Evolutionary conservation across 805 yeast genomes (phyloP), one percentile per base, ranked within the genome.

Genomic region (Metschnikowia noctiluminum): DNA sequence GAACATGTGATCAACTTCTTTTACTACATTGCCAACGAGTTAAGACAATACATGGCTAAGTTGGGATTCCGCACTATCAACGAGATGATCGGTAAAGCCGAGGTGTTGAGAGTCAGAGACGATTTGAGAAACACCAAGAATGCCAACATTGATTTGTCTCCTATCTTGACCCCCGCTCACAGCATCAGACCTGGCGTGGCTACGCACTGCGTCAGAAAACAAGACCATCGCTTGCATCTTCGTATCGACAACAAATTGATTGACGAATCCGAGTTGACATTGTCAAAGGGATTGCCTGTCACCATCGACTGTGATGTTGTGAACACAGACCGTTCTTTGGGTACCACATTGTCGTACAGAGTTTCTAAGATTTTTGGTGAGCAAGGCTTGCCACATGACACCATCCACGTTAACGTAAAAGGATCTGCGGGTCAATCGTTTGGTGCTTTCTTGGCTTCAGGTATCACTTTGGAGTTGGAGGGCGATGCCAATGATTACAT

Each of bases 401-500:
- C 98, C 14, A 86, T 92, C 56, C 97, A 91, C 59, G 97, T 91
- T 38, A 87, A 91, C 64, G 81, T 88, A 49, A 78, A 77, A 63
- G 99, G 99, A 56, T 85, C 91, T 49, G 99, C 99, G 28, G 99
- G 99, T 62, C 99, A 92, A 74, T 90, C 97, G 2, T 92, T 94
- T 64, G 99, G 99, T 74, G 99, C 98, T 2, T 92, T 89, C 77
- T 78, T 94, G 61, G 96, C 98, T 42, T 85, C 96, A 6, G 99
- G 99, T 76, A 84, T 92, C 54, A 94, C 98, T 10, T 81, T 92
- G 63, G 96, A 89, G 68, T 77, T 92, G 56, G 96, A 89, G 73
- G 99, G 99, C 76, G 99, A 92, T 70, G 89, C 97, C 58, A 92
- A 92, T 66, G 99, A 92, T 74, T 92, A 94, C 69, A 96, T 94